Evolutionary conservation across 345 rosid species (phyloP).

Genomic region (Populus alba): DNA sequence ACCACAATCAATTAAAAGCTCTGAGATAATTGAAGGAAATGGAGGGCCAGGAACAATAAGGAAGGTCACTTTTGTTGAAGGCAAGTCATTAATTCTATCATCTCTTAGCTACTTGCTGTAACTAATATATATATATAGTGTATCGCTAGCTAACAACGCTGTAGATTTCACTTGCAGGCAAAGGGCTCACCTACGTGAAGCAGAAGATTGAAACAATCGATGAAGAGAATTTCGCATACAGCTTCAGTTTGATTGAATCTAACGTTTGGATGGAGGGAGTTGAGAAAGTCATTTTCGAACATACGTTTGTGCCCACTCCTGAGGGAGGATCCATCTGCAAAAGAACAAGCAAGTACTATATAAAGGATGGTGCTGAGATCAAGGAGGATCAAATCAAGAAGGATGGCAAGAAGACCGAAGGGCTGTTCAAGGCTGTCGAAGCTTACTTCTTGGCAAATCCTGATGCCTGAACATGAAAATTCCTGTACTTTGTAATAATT

Average conservation of each 20-base stretch:
- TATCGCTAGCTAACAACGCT: too few relatives aligned
- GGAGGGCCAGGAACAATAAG: neutral
- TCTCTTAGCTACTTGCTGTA: too few relatives aligned
- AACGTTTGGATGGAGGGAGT: neutral
- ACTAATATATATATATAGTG: too few relatives aligned
- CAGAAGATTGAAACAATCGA: constrained; percentile 1
- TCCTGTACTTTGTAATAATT: too few relatives aligned
- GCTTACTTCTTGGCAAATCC: too few relatives aligned
- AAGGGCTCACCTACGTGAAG: neutral
- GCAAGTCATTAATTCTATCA: neutral
- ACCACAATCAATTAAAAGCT: neutral
- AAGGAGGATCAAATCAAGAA: neutral
- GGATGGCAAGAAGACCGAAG: neutral
- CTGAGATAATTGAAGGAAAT: neutral
- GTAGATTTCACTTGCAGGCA: neutral
- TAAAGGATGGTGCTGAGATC: neutral
- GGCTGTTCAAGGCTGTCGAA: too few relatives aligned
- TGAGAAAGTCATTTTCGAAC: neutral
- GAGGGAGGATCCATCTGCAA: too few relatives aligned
- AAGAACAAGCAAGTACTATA: neutral
- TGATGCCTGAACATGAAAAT: too few relatives aligned
- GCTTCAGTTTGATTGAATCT: neutral
- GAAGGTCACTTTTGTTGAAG: neutral
- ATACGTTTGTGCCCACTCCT: neutral
- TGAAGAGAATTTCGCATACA: neutral